Conservation (phyloP, 306 rosid genomes). For the Glycine soja region DNA sequence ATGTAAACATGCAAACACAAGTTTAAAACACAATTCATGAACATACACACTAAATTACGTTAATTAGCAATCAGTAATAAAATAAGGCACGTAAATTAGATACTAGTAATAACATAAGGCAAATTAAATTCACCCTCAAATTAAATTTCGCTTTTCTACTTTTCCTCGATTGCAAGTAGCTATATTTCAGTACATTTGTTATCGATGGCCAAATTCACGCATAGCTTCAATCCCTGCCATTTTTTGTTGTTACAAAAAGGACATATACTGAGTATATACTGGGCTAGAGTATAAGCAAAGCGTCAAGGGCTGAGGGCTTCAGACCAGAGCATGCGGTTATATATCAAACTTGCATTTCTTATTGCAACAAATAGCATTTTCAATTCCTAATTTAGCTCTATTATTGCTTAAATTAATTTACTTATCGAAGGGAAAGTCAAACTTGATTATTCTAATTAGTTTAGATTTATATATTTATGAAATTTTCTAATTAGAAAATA, state of each 20-base stretch:
- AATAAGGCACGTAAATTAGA: neutral
- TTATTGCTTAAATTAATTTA: neutral
- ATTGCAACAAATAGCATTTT: neutral
- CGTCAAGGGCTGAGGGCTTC: neutral
- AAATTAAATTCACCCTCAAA: neutral
- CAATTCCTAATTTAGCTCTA: neutral
- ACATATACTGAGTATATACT: neutral
- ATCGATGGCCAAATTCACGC: neutral
- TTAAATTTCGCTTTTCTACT: neutral
- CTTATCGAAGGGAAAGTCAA: neutral
- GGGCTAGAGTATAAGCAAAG: neutral
- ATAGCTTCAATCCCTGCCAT: neutral
- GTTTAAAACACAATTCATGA: constrained; percentile 1
- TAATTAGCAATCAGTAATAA: neutral
- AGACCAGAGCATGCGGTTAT: neutral
- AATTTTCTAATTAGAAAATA: neutral
- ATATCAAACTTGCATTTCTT: neutral
- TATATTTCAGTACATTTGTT: neutral
- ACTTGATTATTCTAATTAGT: neutral
- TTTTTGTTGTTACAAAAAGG: neutral
- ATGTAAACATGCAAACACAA: neutral
- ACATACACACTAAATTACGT: neutral
- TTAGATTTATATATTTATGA: neutral
- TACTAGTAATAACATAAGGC: neutral
- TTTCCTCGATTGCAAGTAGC: neutral